phyloP scores from a whole-genome alignment of 2,329 filamentous ascomycete genomes.

The Tolypocladium album region DNA sequence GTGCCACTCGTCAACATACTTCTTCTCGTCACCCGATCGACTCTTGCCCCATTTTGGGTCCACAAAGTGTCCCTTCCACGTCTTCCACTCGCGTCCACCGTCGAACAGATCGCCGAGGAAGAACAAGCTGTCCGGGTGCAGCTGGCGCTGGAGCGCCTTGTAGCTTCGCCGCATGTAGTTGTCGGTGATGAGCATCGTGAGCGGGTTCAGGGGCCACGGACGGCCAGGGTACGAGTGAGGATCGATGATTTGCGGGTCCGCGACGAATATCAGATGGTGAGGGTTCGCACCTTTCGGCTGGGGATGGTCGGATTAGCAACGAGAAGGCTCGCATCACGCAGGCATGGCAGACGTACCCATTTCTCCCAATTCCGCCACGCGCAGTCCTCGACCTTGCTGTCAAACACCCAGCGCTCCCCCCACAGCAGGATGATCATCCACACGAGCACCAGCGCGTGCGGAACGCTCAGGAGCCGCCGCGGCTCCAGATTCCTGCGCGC shows the following conservation, averaged over 20 bases:
- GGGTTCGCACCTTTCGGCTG: slow-evolving; percentile 70
- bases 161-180: slow-evolving; percentile 82
- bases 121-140: slow-evolving; percentile 79
- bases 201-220: slow-evolving; percentile 44
- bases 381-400: slow-evolving; percentile 59
- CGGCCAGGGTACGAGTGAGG: slow-evolving; percentile 90
- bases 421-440: slow-evolving; percentile 75
- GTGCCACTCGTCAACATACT: slow-evolving; percentile 54
- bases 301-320: background rate
- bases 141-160: slow-evolving; percentile 58
- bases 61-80: slow-evolving; percentile 46
- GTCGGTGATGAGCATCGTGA: slow-evolving; percentile 61
- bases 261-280: slow-evolving; percentile 74
- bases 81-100: slow-evolving; percentile 90
- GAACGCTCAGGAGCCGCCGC: slow-evolving; percentile 47
- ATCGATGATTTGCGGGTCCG: slow-evolving; percentile 87
- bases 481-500: slow-evolving; percentile 33
- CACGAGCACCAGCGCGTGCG: slow-evolving; percentile 55
- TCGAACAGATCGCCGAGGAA: slow-evolving; percentile 95
- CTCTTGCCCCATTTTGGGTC: slow-evolving; percentile 48
- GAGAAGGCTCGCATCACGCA: background rate
- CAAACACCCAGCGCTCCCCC: slow-evolving; percentile 75
- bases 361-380: slow-evolving; percentile 82
- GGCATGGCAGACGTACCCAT: slow-evolving; percentile 53
- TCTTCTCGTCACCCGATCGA: slow-evolving; percentile 40